Evolutionary conservation across 352 stramenopile species (phyloP).

Genomic region (Pythium rhizo-oryzae): DNA sequence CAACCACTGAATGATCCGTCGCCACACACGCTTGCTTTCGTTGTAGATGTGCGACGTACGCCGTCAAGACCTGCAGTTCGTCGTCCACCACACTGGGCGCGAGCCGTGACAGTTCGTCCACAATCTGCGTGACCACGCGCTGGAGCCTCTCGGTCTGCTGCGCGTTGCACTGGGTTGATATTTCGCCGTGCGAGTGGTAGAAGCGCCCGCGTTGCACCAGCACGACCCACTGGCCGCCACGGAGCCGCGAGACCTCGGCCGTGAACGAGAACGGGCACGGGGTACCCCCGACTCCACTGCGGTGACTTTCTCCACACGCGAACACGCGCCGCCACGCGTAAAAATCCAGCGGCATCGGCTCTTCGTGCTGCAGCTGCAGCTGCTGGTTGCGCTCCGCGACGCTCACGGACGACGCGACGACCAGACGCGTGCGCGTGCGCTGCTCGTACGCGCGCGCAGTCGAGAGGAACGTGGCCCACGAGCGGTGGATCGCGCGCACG

Average conservation of each 20-base stretch:
- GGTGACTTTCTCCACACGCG: not conserved
- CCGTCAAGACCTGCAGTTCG: not conserved
- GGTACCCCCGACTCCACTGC: no score
- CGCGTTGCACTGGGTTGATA: no score
- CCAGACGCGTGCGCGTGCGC: constrained; percentile 11
- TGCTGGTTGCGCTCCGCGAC: constrained; percentile 4
- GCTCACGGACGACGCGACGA: not conserved
- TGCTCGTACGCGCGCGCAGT: constrained; percentile 19
- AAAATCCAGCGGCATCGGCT: constrained; percentile 12
- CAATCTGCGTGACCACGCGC: not conserved
- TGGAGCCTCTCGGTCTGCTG: not conserved
- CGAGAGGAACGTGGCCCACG: constrained; percentile 16
- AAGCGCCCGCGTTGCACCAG: constrained; percentile 13
- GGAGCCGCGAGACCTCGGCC: constrained; percentile 12
- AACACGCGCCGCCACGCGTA: constrained; percentile 16
- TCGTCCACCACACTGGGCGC: not conserved
- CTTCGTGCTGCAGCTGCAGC: not conserved
- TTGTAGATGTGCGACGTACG: not conserved
- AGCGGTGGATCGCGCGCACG: constrained; percentile 18
- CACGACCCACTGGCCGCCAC: constrained; percentile 21
- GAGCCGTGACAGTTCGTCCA: not conserved
- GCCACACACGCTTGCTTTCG: not conserved
- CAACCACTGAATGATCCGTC: not conserved
- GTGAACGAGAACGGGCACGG: constrained; percentile 19
- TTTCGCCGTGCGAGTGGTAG: constrained; percentile 7